Evolutionary conservation across 495 filamentous ascomycete species (phyloP).

Genomic region (Evansstolkia leycettana): DNA sequence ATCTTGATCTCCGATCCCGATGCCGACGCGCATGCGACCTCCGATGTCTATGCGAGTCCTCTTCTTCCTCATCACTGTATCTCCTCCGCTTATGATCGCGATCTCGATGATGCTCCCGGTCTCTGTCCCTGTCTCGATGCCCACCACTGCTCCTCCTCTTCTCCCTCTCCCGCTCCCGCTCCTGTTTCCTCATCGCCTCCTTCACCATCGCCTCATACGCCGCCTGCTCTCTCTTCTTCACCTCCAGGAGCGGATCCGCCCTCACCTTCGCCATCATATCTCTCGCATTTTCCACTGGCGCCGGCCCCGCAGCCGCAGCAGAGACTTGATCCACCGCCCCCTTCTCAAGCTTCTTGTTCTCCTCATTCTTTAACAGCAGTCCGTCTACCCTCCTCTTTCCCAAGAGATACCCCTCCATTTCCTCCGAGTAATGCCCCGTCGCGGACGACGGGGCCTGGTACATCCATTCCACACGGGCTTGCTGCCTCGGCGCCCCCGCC

Average conservation of each 20-base stretch:
- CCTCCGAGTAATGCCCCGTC: slow-evolving; percentile 70
- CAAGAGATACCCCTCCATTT: slow-evolving; percentile 87
- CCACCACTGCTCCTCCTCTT: slow-evolving; percentile 15
- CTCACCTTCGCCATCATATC: slow-evolving; percentile 76
- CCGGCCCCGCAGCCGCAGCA: slow-evolving; percentile 45
- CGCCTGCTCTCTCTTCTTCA: slow-evolving; percentile 85
- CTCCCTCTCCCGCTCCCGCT: slow-evolving; percentile 50
- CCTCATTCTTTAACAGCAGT: slow-evolving; percentile 70
- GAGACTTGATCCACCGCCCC: slow-evolving; percentile 55
- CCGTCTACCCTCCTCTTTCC: slow-evolving; percentile 83
- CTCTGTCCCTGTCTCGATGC: slow-evolving; percentile 9
- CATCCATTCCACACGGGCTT: slow-evolving; percentile 93
- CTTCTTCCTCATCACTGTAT: no score
- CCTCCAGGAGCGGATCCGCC: slow-evolving; percentile 80
- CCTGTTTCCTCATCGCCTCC: slow-evolving; percentile 59
- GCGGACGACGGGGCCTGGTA: slow-evolving; percentile 78
- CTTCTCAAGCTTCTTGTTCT: slow-evolving; percentile 71
- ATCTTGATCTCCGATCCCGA: no score
- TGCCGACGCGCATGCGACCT: no score
- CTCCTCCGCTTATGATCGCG: not conserved
- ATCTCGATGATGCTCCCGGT: not conserved
- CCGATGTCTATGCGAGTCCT: slow-evolving; percentile 13
- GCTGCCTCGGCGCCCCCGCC: slow-evolving; percentile 62
- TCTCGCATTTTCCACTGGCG: slow-evolving; percentile 50
- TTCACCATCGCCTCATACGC: slow-evolving; percentile 84